Base-by-base conservation (phyloP, 306 rosid species). In the Corylus heterophylla region DNA sequence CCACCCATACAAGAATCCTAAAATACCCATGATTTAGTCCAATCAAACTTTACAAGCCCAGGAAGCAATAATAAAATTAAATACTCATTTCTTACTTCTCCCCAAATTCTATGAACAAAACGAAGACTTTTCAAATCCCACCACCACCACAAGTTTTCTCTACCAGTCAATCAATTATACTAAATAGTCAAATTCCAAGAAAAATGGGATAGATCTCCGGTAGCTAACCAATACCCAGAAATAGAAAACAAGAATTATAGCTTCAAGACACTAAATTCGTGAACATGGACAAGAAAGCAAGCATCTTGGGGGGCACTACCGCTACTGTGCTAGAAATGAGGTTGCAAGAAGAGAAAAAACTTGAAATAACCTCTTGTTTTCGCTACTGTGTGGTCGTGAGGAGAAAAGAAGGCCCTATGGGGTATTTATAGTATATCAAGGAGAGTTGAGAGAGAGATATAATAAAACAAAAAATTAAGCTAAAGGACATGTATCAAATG, bases 171-270 rank as follows among this genome's bases (percentile, higher is more conserved):
- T 18, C 37, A 55, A 58, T 29, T 42, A 45, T 47, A 27, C 8
- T 0, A 12, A 52, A 37, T 20, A 50, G 48, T 25, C 9, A 35
- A 64, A 78, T 14, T 66, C 50, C 55, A 12, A 1, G 1, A 42
- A 71, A 11, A 4, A 25, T 11, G 17, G 54, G 27, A 44, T 25
- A 45, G 47, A 62, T 50, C 31, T 27, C 17, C 2, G 22, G 44
- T 12, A 71, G 48, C 3, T 39, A 27, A 52, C 47, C 51, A 80
- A 54, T 31, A 69, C 79, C 78, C 81, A 87, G 45, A 12, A 51
- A 52, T n/a, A 35, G 79, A 54, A 75, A 75, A 74, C 79, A 29
- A 42, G 31, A 29, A 80, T 66, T 69, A 69, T 5, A 82, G 42
- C 8, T 22, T 7, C 42, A 37, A 76, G 69, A 80, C 48, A 48